A percentile compares a stretch with the other conserved stretches of the same genome.
These are phyloP conservation scores for Exophiala viscosa DNA, from an alignment of 2,329 filamentous ascomycete species.

Conservation along the genomic window DNA sequence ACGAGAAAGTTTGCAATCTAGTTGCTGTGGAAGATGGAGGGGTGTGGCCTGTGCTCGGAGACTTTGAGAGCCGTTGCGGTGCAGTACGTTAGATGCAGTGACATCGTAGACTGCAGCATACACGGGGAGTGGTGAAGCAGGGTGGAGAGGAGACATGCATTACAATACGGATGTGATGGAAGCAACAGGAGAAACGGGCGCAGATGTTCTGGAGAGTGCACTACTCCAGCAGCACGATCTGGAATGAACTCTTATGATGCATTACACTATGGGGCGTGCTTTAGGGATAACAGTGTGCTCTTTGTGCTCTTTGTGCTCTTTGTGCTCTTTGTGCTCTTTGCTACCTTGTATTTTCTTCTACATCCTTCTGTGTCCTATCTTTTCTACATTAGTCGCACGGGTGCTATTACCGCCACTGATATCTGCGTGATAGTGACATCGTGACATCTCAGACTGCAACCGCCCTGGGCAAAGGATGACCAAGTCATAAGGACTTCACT, in stretches of 20 bases:
- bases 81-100: neutral
- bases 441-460: too few species aligned
- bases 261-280: conserved; percentile 26
- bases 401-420: too few species aligned
- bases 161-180: conserved; percentile 17
- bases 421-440: too few species aligned
- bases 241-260: conserved; percentile 28
- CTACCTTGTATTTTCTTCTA: neutral
- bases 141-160: conserved; percentile 15
- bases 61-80: conserved; percentile 3
- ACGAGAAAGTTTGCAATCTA: conserved; percentile 98
- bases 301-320: conserved; percentile 2
- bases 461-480: too few species aligned
- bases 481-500: neutral
- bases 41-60: conserved; percentile 2
- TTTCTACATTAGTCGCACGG: too few species aligned
- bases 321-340: neutral
- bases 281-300: conserved; percentile 23
- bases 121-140: neutral
- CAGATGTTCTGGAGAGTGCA: conserved; percentile 15
- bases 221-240: conserved; percentile 22
- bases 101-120: conserved; percentile 1
- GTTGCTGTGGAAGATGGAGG: conserved; percentile 21
- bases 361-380: neutral
- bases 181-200: conserved; percentile 23